A percentile compares a stretch with the other conserved stretches of the same genome.
Conservation (phyloP, 192 early-diverging fungal genomes). For the Dissophora ornata region DNA sequence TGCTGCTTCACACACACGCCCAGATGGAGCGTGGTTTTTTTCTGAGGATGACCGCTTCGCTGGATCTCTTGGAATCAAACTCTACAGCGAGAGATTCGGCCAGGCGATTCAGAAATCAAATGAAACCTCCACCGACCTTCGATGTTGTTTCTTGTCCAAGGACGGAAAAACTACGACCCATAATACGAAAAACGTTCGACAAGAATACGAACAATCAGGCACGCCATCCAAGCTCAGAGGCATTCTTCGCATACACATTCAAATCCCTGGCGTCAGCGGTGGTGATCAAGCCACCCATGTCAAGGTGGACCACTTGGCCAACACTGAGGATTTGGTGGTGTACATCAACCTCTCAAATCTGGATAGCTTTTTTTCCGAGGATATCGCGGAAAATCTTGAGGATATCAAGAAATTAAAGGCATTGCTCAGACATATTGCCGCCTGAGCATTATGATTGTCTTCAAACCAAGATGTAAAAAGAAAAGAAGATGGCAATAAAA, state of each 20-base stretch:
- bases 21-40: constrained; percentile 26
- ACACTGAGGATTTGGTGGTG: constrained; percentile 13
- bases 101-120: neutral
- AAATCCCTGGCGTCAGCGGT: constrained; percentile 4
- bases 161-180: constrained; percentile 12
- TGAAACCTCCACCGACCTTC: constrained; percentile 22
- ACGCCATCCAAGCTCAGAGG: neutral
- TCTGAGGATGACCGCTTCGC: constrained; percentile 24
- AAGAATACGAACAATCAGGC: constrained; percentile 2
- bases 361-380: constrained; percentile 11
- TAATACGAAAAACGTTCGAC: neutral
- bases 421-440: neutral
- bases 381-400: neutral
- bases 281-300: neutral
- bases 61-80: constrained; percentile 25
- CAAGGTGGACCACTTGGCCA: neutral
- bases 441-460: too few relatives aligned
- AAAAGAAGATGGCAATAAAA: too few relatives aligned
- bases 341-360: constrained; percentile 12
- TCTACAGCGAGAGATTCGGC: neutral
- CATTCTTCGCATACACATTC: constrained; percentile 21
- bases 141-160: constrained; percentile 14
- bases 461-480: too few relatives aligned
- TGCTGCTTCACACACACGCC: constrained; percentile 1
- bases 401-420: constrained; percentile 3